Conservation (phyloP, 2,329 filamentous ascomycete genomes). For the Pseudogymnoascus pannorum region DNA sequence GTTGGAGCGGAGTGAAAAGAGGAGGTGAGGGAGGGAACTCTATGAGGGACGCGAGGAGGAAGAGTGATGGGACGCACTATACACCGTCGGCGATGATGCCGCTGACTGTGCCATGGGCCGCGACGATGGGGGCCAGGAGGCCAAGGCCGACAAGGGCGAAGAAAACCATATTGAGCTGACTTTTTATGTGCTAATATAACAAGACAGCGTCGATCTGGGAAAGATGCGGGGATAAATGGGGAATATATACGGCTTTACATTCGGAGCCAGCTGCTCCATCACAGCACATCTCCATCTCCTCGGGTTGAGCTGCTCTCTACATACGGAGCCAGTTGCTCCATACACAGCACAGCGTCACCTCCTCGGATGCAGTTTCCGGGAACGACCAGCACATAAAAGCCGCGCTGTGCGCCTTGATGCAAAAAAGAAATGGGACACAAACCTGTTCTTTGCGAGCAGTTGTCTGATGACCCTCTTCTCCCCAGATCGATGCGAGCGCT, state of each 20-base stretch:
- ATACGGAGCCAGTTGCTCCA: not conserved
- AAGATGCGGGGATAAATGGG: not conserved
- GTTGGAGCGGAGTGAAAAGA: not conserved
- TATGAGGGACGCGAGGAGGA: too few species aligned
- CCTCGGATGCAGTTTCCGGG: not conserved
- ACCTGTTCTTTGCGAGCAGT: not conserved
- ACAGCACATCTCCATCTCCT: not conserved
- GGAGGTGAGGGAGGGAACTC: not conserved
- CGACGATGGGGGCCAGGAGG: constrained; percentile 17
- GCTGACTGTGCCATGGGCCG: constrained; percentile 24
- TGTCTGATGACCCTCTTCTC: not conserved
- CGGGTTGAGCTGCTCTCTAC: not conserved
- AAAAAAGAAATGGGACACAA: not conserved
- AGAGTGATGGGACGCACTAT: constrained; percentile 18
- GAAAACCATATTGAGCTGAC: not conserved
- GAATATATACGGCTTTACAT: not conserved
- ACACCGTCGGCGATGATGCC: constrained; percentile 25
- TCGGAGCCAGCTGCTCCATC: not conserved
- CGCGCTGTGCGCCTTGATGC: not conserved
- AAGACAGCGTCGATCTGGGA: not conserved
- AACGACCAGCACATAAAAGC: not conserved
- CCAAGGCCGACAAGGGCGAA: not conserved
- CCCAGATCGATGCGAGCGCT: not conserved
- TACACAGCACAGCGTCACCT: not conserved
- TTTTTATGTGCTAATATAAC: not conserved